Conservation (phyloP, 1,284 basidiomycete species). For the Sporisorium sorghi region DNA sequence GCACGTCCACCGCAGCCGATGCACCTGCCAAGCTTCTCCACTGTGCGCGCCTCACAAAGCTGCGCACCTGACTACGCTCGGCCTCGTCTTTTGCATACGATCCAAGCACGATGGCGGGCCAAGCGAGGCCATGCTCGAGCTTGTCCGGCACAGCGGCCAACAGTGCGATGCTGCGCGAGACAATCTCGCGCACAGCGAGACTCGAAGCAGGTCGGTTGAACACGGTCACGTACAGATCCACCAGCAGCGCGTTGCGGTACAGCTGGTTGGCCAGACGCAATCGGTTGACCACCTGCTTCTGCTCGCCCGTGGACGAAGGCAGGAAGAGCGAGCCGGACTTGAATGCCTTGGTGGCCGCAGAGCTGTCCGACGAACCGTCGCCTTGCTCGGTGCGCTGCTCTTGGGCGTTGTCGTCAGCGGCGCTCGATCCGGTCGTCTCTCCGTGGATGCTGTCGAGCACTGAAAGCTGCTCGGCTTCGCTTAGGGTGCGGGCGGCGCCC, state of each 20-base stretch:
- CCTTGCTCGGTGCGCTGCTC: background rate
- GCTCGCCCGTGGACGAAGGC: conserved; percentile 2
- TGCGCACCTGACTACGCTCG: conserved; percentile 24
- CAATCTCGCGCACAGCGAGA: conserved; percentile 28
- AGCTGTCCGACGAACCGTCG: background rate
- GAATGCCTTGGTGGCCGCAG: conserved; percentile 22
- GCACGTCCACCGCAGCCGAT: conserved; percentile 19
- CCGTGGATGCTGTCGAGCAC: conserved; percentile 14
- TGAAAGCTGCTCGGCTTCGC: conserved; percentile 27
- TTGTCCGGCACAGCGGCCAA: conserved; percentile 26
- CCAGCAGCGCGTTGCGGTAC: conserved; percentile 43
- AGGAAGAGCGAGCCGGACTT: conserved; percentile 34
- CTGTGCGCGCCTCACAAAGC: conserved; percentile 20
- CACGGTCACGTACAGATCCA: conserved; percentile 43
- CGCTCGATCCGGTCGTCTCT: background rate
- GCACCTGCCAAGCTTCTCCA: conserved; percentile 34
- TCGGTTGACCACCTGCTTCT: conserved; percentile 39
- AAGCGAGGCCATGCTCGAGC: conserved; percentile 38
- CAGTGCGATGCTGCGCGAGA: conserved; percentile 32
- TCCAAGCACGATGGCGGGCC: conserved; percentile 41
- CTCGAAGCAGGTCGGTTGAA: conserved; percentile 36
- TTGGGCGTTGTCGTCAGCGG: background rate
- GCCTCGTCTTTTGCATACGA: conserved; percentile 21
- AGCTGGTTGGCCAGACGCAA: conserved; percentile 43
- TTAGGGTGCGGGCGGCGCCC: conserved; percentile 19